These are phyloP conservation scores for Amylostereum areolatum DNA, from an alignment of 1,284 basidiomycete species.

Conservation along the genomic window DNA sequence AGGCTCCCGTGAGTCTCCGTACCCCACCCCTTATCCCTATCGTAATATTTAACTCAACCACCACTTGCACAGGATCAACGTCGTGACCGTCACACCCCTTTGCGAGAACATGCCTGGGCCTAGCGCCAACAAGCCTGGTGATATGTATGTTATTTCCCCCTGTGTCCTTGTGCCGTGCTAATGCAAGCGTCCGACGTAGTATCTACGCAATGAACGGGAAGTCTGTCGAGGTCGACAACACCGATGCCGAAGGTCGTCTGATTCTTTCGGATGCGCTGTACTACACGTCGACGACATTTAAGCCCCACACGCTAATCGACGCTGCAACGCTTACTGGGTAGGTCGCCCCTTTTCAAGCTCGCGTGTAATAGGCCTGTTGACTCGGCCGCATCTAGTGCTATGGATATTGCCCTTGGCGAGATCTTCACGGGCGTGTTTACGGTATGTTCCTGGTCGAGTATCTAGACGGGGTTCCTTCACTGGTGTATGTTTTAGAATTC, in stretches of 20 bases:
- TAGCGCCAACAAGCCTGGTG: conserved; percentile 83
- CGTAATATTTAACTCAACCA: conserved; percentile 1
- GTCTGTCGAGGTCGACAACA: conserved; percentile 85
- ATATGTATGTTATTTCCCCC: conserved; percentile 44
- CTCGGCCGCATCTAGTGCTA: conserved; percentile 41
- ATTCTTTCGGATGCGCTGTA: conserved; percentile 80
- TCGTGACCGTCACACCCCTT: conserved; percentile 68
- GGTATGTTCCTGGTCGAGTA: conserved; percentile 31
- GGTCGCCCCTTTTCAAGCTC: conserved; percentile 9
- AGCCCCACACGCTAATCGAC: conserved; percentile 80
- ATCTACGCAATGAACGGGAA: conserved; percentile 88
- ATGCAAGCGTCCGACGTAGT: conserved; percentile 29
- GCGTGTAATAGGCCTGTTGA: neutral
- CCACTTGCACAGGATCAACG: conserved; percentile 52
- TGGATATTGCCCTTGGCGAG: conserved; percentile 66
- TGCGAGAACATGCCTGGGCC: conserved; percentile 89
- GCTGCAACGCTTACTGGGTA: conserved; percentile 78
- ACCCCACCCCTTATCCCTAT: neutral
- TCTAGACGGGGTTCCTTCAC: conserved; percentile 1
- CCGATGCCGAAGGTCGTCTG: conserved; percentile 83
- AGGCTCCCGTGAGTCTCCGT: conserved; percentile 55
- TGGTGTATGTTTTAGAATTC: conserved; percentile 41
- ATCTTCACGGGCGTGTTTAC: conserved; percentile 77
- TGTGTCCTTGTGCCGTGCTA: neutral
- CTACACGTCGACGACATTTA: conserved; percentile 75